Base-by-base conservation (phyloP, 164 flowering plant species). In the Taxillus chinensis region DNA sequence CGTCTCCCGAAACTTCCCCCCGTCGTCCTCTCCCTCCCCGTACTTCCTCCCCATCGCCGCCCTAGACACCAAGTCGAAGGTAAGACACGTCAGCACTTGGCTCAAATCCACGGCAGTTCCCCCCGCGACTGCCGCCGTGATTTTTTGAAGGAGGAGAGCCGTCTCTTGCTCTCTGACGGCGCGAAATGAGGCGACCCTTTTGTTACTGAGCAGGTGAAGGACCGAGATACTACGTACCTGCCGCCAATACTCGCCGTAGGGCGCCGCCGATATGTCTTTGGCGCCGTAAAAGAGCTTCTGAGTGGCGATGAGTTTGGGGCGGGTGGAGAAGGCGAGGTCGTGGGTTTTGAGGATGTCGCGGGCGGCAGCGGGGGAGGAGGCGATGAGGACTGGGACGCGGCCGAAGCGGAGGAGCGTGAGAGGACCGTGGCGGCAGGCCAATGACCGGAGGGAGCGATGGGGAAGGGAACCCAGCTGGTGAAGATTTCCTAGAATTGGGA, bases 401-500 rank as follows among this genome's bases (percentile, higher is more conserved):
- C 78, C 79, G 2, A 78, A 63, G 53, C 67, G 74, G 3, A 78
- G 64, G 11, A 69, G 69, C 73, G 76, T 73, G 41, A 75, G 46
- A 2, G 75, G 73, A 7, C 79, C 82, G 61, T 71, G 64, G 39
- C 64, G 67, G 12, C 43, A 42, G 12, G 74, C 59, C 5, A 78
- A 61, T 27, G 57, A 42, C 5, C 53, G 62, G 49, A 78, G 72
- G 17, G 63, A 42, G 17, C 43, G 74, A 70, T 78, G 82, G 1
- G 77, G 77, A 13, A 56, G 37, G 39, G 39, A 14, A 60, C 75
- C 61, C 14, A 78, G 54, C 37, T 73, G 77, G 60, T 73, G 82
- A 50, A 78, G 70, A 62, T 78, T 73, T 11, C 82, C 82, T 4
- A 78, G 45, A n/a, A 78, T 43, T 27, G 82, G 82, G 4, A 79